phyloP scores from a whole-genome alignment of 2,329 filamentous ascomycete genomes.

The Talaromyces sp. region DNA sequence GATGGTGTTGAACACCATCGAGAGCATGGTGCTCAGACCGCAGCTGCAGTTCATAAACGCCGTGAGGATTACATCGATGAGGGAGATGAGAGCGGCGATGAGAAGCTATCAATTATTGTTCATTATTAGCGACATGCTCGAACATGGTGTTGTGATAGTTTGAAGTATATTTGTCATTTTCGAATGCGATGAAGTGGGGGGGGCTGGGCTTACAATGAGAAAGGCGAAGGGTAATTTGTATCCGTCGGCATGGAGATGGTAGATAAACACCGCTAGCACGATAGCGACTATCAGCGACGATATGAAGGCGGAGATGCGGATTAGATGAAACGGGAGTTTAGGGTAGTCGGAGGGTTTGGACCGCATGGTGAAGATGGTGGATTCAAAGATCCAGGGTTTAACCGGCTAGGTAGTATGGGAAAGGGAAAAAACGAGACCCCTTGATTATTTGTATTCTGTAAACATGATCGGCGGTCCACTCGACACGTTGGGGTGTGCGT shows the following conservation, averaged over 20 bases:
- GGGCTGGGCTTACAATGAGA: constrained; percentile 52
- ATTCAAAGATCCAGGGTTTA: no score
- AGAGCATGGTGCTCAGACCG: constrained; percentile 56
- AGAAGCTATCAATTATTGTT: constrained; percentile 51
- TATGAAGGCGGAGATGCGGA: constrained; percentile 46
- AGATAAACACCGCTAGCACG: constrained; percentile 60
- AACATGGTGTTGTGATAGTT: not conserved
- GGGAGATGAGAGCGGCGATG: constrained; percentile 54
- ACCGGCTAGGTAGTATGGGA: not conserved
- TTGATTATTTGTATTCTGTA: constrained; percentile 14
- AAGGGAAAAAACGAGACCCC: constrained; percentile 7
- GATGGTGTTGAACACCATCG: constrained; percentile 52
- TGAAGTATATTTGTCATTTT: not conserved
- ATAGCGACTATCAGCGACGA: constrained; percentile 58
- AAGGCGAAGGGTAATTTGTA: constrained; percentile 63
- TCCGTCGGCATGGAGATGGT: constrained; percentile 54
- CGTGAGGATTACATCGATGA: constrained; percentile 53
- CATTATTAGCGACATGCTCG: constrained; percentile 1
- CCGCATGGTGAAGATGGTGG: constrained; percentile 29
- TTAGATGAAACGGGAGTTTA: constrained; percentile 42
- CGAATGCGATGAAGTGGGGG: not conserved
- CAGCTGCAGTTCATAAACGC: constrained; percentile 55
- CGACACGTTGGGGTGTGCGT: constrained; percentile 77
- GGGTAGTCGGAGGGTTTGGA: constrained; percentile 45
- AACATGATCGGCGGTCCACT: constrained; percentile 48